Evolutionary conservation across 768 basidiomycete genomes (phyloP), one percentile per base, ranked within the genome.

Genomic region (Tremella yokohamensis): DNA sequence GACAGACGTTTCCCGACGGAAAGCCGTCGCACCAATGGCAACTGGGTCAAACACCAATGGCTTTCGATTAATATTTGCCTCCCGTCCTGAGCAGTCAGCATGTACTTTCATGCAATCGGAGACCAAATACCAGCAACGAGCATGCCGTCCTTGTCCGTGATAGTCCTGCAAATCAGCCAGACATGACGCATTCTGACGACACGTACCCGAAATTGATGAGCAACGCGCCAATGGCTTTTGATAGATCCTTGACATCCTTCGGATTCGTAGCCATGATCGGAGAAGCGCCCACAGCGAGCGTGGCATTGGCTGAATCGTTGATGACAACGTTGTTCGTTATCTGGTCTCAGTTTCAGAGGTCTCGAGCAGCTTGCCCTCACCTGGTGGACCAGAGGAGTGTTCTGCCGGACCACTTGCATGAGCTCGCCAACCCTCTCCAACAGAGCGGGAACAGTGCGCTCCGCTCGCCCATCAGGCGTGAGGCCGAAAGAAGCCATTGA

Each of bases 181-280:
- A 11, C 20, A 20, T 20, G 16, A 16, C 20, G 20, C 4, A 39
- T 19, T 9, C 25, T 40, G 7, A 61, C 8, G 20, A 29, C 2
- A 44, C 66, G 45, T 25, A 73, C 38, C 93, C 93, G 58, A 93
- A 88, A 74, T 97, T 96, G 59, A 96, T 80, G 3, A 97, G 80
- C 16, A 93, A 79, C 0, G 84, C 85, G 15, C 84, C 84, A 45
- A 82, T 82, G 48, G 85, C 81, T 34, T 79, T 78, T 54, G 84
- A 80, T 18, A 97, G 80, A 60, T 93, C 88, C 24, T 83, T 81
- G 82, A 91, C 90, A 72, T 97, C 93, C 57, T 82, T 80, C 0
- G 86, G 82, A 20, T 86, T 84, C 18, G 88, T 86, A 2, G 92
- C 88, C 93, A 97, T 97, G 71, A 97, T 92, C 0, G 93, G 93